Percentiles rank a stretch among this genome's conserved stretches.
phyloP scores from a whole-genome alignment of 2,329 filamentous ascomycete species.

The Dendrostoma leiphaemia region DNA sequence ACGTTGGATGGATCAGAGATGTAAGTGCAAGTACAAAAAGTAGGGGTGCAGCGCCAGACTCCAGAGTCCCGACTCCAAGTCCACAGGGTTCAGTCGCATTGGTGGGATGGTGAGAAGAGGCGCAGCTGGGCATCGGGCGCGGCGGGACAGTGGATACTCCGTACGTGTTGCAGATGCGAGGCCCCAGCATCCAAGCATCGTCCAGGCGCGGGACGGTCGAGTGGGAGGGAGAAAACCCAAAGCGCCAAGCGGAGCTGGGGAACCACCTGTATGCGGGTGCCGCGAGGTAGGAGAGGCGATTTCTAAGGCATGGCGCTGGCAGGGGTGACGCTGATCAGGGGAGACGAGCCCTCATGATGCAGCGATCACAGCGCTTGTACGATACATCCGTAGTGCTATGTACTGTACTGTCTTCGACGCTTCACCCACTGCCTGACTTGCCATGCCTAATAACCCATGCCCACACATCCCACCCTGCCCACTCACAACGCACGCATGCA shows the following conservation, averaged over 20 bases:
- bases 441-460: neutral
- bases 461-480: neutral
- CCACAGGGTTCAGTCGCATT: too few species aligned
- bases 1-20: neutral
- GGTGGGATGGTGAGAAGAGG: neutral
- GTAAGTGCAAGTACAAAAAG: neutral
- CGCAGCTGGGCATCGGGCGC: neutral
- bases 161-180: slow-evolving; percentile 4
- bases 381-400: too few species aligned
- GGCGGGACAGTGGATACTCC: slow-evolving; percentile 1
- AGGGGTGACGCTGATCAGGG: slow-evolving; percentile 3
- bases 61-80: too few species aligned
- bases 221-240: neutral
- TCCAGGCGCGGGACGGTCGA: too few species aligned
- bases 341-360: neutral
- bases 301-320: neutral
- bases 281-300: neutral
- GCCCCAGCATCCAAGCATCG: neutral
- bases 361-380: too few species aligned
- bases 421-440: too few species aligned
- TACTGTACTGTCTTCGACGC: too few species aligned
- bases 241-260: neutral
- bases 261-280: neutral
- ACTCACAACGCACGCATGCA: neutral
- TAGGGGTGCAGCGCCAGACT: too few species aligned